Evolutionary conservation across 1,139 yeast species (phyloP), one percentile per base, ranked within the genome.

Genomic region (Lodderomyces metapsilosis): DNA sequence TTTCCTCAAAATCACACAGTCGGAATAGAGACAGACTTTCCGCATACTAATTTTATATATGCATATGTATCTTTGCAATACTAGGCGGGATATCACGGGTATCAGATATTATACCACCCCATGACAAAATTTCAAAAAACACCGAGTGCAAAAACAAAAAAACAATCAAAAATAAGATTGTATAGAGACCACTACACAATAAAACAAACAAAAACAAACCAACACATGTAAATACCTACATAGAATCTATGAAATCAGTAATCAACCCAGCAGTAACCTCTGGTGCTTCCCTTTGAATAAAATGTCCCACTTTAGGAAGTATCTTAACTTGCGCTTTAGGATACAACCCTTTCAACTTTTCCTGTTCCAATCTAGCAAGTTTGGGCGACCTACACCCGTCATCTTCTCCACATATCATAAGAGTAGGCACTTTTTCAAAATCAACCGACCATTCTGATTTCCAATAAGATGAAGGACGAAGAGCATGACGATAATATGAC

Each of bases 241-340:
- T 27, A 25, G 31, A 36, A 31, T 42, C 44, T 40, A 67, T 53
- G 69, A 73, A 71, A 21, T 58, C 64, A 27, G 52, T 43, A 8
- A 62, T 53, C 21, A 56, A 43, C 23, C 53, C 53, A 2, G 61
- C 64, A 2, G 68, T 67, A 36, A 49, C 50, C 9, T 40, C 50
- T 0, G 76, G 75, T 24, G 61, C 61, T 45, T 71, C 76, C 36
- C 74, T 53, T 30, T 71, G 76, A 46, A 71, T 53, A 48, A 71
- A 71, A 48, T 71, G 77, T 2, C 77, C 76, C 30, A 59, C 56
- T 5, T 57, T 54, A 3, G 58, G 53, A 22, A 71, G 35, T 3
- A 64, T 43, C 42, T 63, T 58, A 12, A 68, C 66, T 36, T 57
- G 53, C 5, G 59, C 66, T 20, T 61, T 57, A 9, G 53, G 45